phyloP scores from a whole-genome alignment of 2,329 filamentous ascomycete species.

The Colletotrichum gloeosporioides region DNA sequence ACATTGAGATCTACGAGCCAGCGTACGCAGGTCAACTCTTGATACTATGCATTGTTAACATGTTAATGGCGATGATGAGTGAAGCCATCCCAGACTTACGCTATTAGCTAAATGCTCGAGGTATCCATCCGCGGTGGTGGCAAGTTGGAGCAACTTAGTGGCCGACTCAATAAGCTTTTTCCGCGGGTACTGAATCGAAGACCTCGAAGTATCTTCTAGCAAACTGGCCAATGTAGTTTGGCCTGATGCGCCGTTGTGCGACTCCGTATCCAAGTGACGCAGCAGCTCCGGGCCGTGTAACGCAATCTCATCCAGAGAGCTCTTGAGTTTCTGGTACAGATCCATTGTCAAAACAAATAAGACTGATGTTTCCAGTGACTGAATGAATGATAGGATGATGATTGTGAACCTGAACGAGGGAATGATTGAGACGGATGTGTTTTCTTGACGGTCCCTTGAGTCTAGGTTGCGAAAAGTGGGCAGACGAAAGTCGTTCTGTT shows the following conservation, averaged over 20 bases:
- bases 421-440: not conserved
- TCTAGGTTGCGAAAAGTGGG: not conserved
- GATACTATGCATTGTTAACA: not conserved
- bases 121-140: not conserved
- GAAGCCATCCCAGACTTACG: not conserved
- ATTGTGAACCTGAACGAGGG: not conserved
- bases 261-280: not conserved
- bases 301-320: not conserved
- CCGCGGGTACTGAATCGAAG: not conserved
- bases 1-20: not conserved
- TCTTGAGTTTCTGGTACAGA: not conserved
- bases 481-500: not conserved
- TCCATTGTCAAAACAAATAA: not conserved
- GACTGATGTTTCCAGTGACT: not conserved
- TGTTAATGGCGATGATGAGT: not conserved
- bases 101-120: not conserved
- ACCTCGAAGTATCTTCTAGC: not conserved
- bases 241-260: not conserved
- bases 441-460: not conserved
- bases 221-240: not conserved
- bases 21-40: not conserved
- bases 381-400: not conserved
- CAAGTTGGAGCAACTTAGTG: not conserved
- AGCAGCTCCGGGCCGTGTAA: not conserved
- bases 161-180: slow-evolving; percentile 1